phyloP scores from a whole-genome alignment of 179 eudicot genomes.

The Spergularia azorica region DNA sequence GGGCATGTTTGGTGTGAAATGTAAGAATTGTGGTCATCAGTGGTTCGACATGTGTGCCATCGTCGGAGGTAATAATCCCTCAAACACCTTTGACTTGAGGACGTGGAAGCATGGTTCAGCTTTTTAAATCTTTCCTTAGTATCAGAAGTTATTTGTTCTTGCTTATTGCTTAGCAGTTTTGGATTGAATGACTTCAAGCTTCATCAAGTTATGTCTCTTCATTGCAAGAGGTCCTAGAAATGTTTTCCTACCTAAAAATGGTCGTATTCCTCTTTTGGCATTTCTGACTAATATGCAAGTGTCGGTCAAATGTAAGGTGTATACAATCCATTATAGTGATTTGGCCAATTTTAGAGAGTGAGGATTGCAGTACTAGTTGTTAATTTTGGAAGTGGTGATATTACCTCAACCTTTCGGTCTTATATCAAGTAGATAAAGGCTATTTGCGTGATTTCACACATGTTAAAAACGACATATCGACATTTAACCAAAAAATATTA shows the following conservation, averaged over 20 bases:
- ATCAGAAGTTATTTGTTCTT: not conserved
- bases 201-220: not conserved
- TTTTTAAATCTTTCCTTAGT: not conserved
- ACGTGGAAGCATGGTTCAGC: not conserved
- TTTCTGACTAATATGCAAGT: not conserved
- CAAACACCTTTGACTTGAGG: not conserved
- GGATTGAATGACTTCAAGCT: not conserved
- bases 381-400: no score
- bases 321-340: not conserved
- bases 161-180: not conserved
- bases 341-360: not conserved
- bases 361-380: not conserved
- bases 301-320: not conserved
- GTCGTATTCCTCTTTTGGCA: not conserved
- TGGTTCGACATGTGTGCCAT: not conserved
- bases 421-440: no score
- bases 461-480: no score
- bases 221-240: not conserved
- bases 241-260: not conserved
- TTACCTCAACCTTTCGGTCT: no score
- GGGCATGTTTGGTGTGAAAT: no score
- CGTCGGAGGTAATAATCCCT: not conserved
- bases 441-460: no score
- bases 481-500: no score
- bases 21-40: no score